Evolutionary conservation across 2,329 filamentous ascomycete species (phyloP).

Genomic region (Apiospora arundinis): DNA sequence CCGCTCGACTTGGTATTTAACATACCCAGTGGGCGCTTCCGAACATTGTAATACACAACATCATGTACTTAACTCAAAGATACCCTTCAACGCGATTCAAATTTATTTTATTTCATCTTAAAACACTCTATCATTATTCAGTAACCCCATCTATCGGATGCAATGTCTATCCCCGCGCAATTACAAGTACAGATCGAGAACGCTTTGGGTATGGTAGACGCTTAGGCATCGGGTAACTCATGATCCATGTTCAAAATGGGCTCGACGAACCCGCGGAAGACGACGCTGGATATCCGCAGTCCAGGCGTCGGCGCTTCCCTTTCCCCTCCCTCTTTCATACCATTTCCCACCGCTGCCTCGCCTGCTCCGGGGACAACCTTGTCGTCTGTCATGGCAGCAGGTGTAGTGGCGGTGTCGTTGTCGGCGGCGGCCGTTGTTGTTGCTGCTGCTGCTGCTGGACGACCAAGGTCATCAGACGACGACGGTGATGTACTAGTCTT

Average conservation of each 20-base stretch:
- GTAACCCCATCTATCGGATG: too few species aligned
- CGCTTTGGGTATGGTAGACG: too few species aligned
- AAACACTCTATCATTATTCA: too few species aligned
- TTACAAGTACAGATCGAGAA: too few species aligned
- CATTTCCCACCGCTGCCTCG: neutral
- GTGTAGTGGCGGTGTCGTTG: neutral
- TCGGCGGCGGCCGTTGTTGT: neutral
- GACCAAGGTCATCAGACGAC: neutral
- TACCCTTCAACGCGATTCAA: too few species aligned
- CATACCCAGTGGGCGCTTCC: neutral
- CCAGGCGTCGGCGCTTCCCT: neutral
- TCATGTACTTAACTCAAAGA: too few species aligned
- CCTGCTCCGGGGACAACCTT: neutral
- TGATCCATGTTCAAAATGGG: slow-evolving; percentile 13
- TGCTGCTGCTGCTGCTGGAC: neutral
- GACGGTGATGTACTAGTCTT: neutral
- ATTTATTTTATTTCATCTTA: too few species aligned
- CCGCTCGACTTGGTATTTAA: neutral
- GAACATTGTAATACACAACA: neutral
- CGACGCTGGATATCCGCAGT: slow-evolving; percentile 10
- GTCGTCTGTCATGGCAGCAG: slow-evolving; percentile 3
- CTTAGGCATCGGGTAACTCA: neutral
- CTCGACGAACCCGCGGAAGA: slow-evolving; percentile 16
- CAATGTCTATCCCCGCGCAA: too few species aligned
- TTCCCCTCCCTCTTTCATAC: neutral